Conservation (phyloP, 2,329 filamentous ascomycete genomes). For the Sporothrix curviconia region DNA sequence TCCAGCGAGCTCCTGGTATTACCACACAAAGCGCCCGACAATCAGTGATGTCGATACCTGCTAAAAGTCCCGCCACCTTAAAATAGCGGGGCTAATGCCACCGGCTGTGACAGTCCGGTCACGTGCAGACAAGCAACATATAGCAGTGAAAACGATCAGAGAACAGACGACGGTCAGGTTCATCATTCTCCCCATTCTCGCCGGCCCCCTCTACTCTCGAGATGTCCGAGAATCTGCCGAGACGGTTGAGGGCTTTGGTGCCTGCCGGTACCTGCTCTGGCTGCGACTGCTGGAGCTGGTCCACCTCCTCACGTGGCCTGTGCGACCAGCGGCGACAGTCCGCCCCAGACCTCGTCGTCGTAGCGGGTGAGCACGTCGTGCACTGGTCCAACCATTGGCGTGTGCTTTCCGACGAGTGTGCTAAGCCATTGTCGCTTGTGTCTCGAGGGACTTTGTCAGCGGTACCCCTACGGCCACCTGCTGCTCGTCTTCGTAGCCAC, state of each 20-base stretch:
- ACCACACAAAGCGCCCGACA: not conserved
- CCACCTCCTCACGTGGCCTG: slow-evolving; percentile 52
- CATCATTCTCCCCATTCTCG: not conserved
- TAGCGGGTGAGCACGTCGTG: slow-evolving; percentile 49
- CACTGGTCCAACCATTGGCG: slow-evolving; percentile 48
- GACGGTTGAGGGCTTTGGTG: slow-evolving; percentile 32
- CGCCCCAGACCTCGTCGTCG: slow-evolving; percentile 63
- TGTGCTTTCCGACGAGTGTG: slow-evolving; percentile 32
- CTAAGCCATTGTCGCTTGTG: slow-evolving; percentile 29
- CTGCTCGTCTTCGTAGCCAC: slow-evolving; percentile 18
- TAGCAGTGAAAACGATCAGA: not conserved
- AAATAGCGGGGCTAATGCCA: not conserved
- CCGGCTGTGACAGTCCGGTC: not conserved
- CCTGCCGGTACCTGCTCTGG: slow-evolving; percentile 22
- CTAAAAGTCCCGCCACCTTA: not conserved
- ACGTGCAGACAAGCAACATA: not conserved
- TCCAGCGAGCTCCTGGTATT: not conserved
- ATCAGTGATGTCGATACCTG: slow-evolving; percentile 13
- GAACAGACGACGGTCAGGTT: not conserved
- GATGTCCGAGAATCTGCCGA: slow-evolving; percentile 35
- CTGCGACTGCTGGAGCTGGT: slow-evolving; percentile 30
- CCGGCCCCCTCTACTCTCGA: slow-evolving; percentile 22
- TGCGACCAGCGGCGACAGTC: slow-evolving; percentile 48
- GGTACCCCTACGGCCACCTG: not conserved
- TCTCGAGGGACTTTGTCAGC: slow-evolving; percentile 11